Base-by-base conservation (phyloP, 2,329 filamentous ascomycete species). In the Epichloe hybrida region DNA sequence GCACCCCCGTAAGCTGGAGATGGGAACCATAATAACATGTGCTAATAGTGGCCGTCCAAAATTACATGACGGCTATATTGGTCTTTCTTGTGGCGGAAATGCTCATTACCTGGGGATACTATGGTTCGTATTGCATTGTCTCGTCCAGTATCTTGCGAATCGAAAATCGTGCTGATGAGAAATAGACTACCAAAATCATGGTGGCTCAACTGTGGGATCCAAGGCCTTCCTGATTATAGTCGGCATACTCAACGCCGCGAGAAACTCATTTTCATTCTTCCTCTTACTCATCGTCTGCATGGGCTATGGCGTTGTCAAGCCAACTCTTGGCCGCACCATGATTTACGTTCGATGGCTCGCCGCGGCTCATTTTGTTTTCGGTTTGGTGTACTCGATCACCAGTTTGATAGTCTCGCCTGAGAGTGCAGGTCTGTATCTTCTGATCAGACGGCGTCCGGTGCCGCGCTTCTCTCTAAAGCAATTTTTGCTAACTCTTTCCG, bases 181-280 rank as follows among this genome's bases (percentile, higher is more conserved):
- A n/a, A 13, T 54, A 86, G 93, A 98, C 69, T 97, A 87, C 65
- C 81, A 95, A 64, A 98, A 98, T 66, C 80, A 85, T 39, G 81
- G 95, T 62, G 93, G 93, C 40, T 81, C 88, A 49, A 95, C 89
- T 62, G 66, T 84, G 2, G 83, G 87, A 43, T 82, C 88, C 52
- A 95, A 94, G 65, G 85, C 84, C 5, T 75, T 97, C 51, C 85
- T 98, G 69, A 81, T 96, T 17, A 71, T 96, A 23, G 91, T 96
- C n/a, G 89, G 89, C 38, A 76, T 97, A 23, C 76, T 98, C 43
- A 97, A 95, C 64, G 93, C 93, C 5, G 90, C 84, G 51, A 80
- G 93, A 56, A 98, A 97, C 69, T 96, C 91, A 0, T 97, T 98
- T 66, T 96, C 91, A 0, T 98, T 98, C 74, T 98, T 98, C 74